Conservation (phyloP, 2,329 filamentous ascomycete genomes). For the Cladosporium sp. region DNA sequence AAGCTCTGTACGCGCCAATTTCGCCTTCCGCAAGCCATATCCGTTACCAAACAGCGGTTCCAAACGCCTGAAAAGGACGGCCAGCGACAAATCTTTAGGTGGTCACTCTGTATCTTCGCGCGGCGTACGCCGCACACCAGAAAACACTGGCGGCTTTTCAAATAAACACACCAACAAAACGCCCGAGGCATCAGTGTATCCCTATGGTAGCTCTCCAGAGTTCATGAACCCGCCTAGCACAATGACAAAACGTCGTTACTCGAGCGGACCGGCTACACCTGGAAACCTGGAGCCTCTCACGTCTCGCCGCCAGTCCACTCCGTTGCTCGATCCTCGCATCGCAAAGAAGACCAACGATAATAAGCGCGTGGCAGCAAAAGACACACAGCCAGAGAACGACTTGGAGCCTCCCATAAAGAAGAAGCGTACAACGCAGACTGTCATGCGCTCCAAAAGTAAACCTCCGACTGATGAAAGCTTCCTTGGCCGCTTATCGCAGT, state of each 20-base stretch:
- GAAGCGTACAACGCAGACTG: background rate
- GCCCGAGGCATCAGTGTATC: background rate
- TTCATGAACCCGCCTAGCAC: constrained; percentile 9
- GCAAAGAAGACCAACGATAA: background rate
- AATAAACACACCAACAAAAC: background rate
- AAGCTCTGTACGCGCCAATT: constrained; percentile 12
- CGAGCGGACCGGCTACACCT: background rate
- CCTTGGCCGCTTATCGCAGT: constrained; percentile 14
- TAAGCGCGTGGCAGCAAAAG: background rate
- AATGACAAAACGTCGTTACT: background rate
- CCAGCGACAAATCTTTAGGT: constrained; percentile 2
- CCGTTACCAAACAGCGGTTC: constrained; percentile 31
- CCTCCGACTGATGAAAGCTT: background rate
- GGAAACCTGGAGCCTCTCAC: background rate
- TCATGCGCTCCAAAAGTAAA: background rate
- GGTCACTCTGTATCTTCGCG: background rate
- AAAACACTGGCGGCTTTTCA: background rate
- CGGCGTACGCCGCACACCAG: background rate
- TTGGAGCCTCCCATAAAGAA: constrained; percentile 2
- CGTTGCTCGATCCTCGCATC: constrained; percentile 7
- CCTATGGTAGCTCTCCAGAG: constrained; percentile 12
- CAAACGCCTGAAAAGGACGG: constrained; percentile 27
- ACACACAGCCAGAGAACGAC: background rate
- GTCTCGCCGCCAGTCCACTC: background rate
- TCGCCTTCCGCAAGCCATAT: constrained; percentile 24